Evolutionary conservation across 1,139 yeast species (phyloP).

Genomic region (Magnusiomyces paraingens): DNA sequence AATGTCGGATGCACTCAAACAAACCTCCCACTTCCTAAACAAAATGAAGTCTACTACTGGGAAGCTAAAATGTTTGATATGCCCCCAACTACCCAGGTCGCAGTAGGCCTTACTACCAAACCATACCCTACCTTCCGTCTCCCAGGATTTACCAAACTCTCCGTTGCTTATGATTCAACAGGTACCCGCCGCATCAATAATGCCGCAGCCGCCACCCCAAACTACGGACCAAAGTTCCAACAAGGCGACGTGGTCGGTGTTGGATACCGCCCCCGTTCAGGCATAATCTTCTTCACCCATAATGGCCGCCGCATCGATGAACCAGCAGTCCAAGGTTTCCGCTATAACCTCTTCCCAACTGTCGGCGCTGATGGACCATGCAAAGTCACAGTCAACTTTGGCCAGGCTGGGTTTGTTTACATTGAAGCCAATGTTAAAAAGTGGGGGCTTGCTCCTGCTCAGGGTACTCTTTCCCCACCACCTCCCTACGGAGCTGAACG

Average conservation of each 20-base stretch:
- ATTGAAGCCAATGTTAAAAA: conserved; percentile 92
- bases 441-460: conserved; percentile 81
- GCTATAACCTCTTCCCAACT: conserved; percentile 78
- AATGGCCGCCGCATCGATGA: conserved; percentile 87
- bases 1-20: conserved; percentile 73
- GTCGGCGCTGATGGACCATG: conserved; percentile 79
- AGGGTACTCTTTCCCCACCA: conserved; percentile 68
- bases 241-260: conserved; percentile 92
- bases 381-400: conserved; percentile 73
- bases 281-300: conserved; percentile 81
- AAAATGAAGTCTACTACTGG: conserved; percentile 84
- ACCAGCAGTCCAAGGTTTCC: conserved; percentile 63
- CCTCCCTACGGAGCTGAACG: conserved; percentile 58
- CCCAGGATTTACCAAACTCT: conserved; percentile 79
- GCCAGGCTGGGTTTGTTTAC: conserved; percentile 88
- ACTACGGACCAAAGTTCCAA: conserved; percentile 63
- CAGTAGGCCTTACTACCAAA: conserved; percentile 77
- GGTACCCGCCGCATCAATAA: conserved; percentile 78
- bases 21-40: conserved; percentile 79
- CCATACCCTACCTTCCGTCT: conserved; percentile 87
- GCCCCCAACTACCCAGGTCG: conserved; percentile 47
- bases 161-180: conserved; percentile 80
- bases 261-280: conserved; percentile 75
- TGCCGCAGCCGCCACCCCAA: conserved; percentile 67
- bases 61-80: conserved; percentile 73